phyloP scores from a whole-genome alignment of 2,329 filamentous ascomycete species.

The Aspergillus udagawae region DNA sequence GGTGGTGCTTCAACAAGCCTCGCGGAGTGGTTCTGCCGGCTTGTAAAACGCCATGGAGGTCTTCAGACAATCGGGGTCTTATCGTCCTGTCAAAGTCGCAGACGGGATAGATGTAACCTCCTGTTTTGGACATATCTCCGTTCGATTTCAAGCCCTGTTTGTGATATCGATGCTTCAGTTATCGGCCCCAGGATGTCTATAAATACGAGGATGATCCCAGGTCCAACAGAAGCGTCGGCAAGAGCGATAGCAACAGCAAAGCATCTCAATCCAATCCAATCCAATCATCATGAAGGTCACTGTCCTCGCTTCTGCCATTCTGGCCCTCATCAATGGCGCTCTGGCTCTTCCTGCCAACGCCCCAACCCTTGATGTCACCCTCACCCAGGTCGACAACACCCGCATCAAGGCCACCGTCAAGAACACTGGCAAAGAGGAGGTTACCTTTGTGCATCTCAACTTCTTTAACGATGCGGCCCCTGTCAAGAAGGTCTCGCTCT shows the following conservation, averaged over 20 bases:
- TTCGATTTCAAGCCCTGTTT: neutral
- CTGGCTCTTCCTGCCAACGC: constrained; percentile 15
- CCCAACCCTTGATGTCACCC: constrained; percentile 27
- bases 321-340: constrained; percentile 18
- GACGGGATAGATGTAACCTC: constrained; percentile 11
- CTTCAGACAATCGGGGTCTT: neutral
- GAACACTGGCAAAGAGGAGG: constrained; percentile 29
- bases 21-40: too few species aligned
- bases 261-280: neutral
- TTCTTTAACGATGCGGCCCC: constrained; percentile 33
- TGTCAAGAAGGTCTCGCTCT: constrained; percentile 34
- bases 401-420: constrained; percentile 34
- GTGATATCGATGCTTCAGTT: too few species aligned
- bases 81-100: neutral
- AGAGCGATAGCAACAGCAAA: neutral
- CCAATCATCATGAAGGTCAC: constrained; percentile 18
- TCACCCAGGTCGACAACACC: constrained; percentile 29
- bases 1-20: neutral
- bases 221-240: neutral
- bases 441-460: constrained; percentile 35
- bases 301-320: constrained; percentile 16
- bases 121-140: constrained; percentile 5
- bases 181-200: neutral
- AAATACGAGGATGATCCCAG: neutral
- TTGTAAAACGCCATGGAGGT: too few species aligned